phyloP scores from a whole-genome alignment of 148 eudicot species.

The Pharnaceum exiguum region DNA sequence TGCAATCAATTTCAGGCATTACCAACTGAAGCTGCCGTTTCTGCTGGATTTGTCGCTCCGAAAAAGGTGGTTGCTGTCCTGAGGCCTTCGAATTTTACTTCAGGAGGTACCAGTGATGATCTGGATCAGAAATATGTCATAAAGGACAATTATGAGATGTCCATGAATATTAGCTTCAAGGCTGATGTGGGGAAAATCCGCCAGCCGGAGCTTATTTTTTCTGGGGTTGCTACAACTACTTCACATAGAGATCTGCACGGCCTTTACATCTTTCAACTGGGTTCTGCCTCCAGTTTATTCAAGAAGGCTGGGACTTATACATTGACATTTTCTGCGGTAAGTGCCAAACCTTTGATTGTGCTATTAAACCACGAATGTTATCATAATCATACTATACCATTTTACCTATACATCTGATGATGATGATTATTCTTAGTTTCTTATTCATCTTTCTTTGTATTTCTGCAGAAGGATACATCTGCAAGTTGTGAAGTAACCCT shows the following conservation, averaged over 20 bases:
- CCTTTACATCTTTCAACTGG: slow-evolving; percentile 45
- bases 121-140: slow-evolving; percentile 54
- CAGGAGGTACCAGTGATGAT: slow-evolving; percentile 14
- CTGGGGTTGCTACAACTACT: slow-evolving; percentile 19
- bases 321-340: slow-evolving; percentile 57
- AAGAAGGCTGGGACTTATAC: slow-evolving; percentile 49
- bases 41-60: slow-evolving; percentile 49
- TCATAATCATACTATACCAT: too few species aligned
- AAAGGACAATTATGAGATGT: slow-evolving; percentile 42
- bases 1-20: slow-evolving; percentile 36
- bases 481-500: slow-evolving; percentile 30
- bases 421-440: too few species aligned
- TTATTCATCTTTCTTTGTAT: not conserved
- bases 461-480: slow-evolving; percentile 26
- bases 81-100: slow-evolving; percentile 43
- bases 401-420: too few species aligned
- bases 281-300: slow-evolving; percentile 27
- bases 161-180: slow-evolving; percentile 34
- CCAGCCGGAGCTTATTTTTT: slow-evolving; percentile 23
- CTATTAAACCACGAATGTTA: not conserved
- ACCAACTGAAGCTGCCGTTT: slow-evolving; percentile 26
- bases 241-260: slow-evolving; percentile 43
- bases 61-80: slow-evolving; percentile 55
- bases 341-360: slow-evolving; percentile 12
- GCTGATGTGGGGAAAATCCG: slow-evolving; percentile 7